Evolutionary conservation across 1,284 basidiomycete genomes (phyloP), one percentile per base, ranked within the genome.

Genomic region (Neotropicomus parvogracilis): DNA sequence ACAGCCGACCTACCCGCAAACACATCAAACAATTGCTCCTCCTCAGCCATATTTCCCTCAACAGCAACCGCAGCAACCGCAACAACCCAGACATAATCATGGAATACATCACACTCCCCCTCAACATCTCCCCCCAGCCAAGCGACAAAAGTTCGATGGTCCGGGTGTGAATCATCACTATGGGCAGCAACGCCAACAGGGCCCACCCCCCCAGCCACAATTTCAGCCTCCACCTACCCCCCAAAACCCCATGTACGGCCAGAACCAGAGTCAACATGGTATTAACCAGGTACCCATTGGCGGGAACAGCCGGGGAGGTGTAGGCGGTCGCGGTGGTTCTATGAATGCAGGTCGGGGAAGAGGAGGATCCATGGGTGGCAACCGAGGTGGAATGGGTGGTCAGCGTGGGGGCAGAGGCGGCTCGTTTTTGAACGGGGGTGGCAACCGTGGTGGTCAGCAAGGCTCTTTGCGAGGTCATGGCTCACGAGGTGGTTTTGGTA

Each of bases 61-160:
- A 24, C 70, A 71, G 16, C 70, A 75, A 39, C 74, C 74, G 36
- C 75, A 73, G n/a, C 77, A 70, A 21, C 71, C 68, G 4, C 72
- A 69, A 48, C 75, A 71, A 50, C 70, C 72, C 26, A 72, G 70
- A 46, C 75, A 75, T 48, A 72, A 66, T 40, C 78, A 75, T 17
- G 74, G 73, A 53, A 58, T 77, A 10, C 84, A 82, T 55, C 83
- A 86, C 52, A 69, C 77, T 3, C 78, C 83, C 4, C 79, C 81
- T 26, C 83, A 86, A 54, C 82, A 87, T 57, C 72, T 83, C 8
- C 85, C 85, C 13, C 87, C 88, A 2, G 86, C 86, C 3, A 94
- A 95, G 67, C 75, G 91, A 44, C 90, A 84, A 54, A 79, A 90
- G 16, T 91, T 91, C 60, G 91, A 93, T 62, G 83, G 82, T 6